These are phyloP conservation scores for Pseudogymnoascus sp. DNA, from an alignment of 2,329 filamentous ascomycete genomes.

Conservation along the genomic window DNA sequence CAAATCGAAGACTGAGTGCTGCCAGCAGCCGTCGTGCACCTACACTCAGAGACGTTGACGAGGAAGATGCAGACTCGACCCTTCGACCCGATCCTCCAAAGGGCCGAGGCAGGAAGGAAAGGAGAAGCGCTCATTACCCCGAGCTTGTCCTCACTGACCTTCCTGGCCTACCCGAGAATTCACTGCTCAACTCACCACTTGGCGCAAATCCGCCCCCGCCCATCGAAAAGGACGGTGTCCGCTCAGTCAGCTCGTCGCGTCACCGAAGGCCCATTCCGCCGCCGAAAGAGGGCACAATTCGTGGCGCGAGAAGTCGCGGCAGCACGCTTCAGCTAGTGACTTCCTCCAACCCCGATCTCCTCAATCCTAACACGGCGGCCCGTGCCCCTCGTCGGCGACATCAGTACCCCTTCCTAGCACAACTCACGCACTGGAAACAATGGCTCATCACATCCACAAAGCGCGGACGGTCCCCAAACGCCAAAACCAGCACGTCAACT, in stretches of 20 bases:
- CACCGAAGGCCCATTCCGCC: conserved; percentile 70
- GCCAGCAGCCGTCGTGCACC: conserved; percentile 79
- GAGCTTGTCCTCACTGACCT: conserved; percentile 66
- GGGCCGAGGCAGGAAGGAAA: conserved; percentile 68
- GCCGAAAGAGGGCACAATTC: conserved; percentile 69
- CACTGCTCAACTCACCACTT: conserved; percentile 26
- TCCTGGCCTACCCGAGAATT: conserved; percentile 63
- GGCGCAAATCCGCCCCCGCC: conserved; percentile 52
- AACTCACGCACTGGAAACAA: conserved; percentile 60
- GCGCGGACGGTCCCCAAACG: conserved; percentile 48
- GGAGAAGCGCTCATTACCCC: conserved; percentile 59
- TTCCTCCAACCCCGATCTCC: conserved; percentile 53
- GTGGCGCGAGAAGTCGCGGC: conserved; percentile 64
- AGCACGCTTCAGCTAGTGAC: conserved; percentile 82
- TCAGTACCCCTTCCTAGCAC: conserved; percentile 57
- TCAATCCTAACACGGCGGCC: conserved; percentile 42
- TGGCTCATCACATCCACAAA: conserved; percentile 65
- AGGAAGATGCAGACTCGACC: conserved; percentile 53
- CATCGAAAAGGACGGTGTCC: conserved; percentile 69
- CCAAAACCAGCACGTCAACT: conserved; percentile 39
- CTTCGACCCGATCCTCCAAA: conserved; percentile 48
- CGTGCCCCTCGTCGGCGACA: conserved; percentile 43
- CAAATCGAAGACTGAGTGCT: conserved; percentile 73
- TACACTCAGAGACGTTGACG: conserved; percentile 68
- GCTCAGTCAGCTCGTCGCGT: conserved; percentile 69